phyloP scores from a whole-genome alignment of 2,329 filamentous ascomycete genomes.

The Fusarium virguliforme region DNA sequence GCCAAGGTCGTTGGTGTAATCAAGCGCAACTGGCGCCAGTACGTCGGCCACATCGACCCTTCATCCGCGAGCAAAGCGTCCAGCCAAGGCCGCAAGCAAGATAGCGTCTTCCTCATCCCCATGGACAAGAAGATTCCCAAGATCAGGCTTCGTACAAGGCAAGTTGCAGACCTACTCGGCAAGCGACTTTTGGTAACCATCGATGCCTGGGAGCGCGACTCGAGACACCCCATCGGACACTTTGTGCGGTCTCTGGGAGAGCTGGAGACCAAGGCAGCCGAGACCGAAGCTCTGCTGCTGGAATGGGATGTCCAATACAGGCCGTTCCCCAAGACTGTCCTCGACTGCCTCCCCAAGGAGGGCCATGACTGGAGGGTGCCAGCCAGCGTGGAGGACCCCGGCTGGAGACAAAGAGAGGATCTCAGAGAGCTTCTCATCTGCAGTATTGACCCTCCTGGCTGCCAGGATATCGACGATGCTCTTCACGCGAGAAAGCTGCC shows the following conservation, averaged over 20 bases:
- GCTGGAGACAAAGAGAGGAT: conserved; percentile 89
- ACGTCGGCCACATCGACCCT: conserved; percentile 94
- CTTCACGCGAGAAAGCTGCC: conserved; percentile 87
- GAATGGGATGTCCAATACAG: conserved; percentile 99
- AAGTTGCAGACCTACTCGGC: conserved; percentile 89
- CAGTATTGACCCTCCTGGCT: conserved; percentile 96
- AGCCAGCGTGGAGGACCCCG: conserved; percentile 81
- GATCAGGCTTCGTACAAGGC: conserved; percentile 91
- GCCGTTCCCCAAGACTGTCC: conserved; percentile 94
- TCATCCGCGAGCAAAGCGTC: conserved; percentile 83
- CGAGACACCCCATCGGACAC: conserved; percentile 92
- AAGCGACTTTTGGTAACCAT: conserved; percentile 95
- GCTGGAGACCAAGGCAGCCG: conserved; percentile 95
- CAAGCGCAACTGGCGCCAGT: conserved; percentile 98
- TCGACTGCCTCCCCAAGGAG: conserved; percentile 92
- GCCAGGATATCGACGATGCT: conserved; percentile 98
- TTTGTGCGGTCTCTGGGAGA: conserved; percentile 95
- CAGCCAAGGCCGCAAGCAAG: conserved; percentile 85
- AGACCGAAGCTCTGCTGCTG: conserved; percentile 93
- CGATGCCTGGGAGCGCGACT: conserved; percentile 95
- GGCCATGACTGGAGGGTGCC: conserved; percentile 97
- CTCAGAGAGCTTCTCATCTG: conserved; percentile 90
- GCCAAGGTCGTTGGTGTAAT: conserved; percentile 92
- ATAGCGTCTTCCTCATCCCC: conserved; percentile 93
- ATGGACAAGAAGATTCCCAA: conserved; percentile 99